Base-by-base conservation (phyloP, 768 basidiomycete genomes). In the Russula sp. region DNA sequence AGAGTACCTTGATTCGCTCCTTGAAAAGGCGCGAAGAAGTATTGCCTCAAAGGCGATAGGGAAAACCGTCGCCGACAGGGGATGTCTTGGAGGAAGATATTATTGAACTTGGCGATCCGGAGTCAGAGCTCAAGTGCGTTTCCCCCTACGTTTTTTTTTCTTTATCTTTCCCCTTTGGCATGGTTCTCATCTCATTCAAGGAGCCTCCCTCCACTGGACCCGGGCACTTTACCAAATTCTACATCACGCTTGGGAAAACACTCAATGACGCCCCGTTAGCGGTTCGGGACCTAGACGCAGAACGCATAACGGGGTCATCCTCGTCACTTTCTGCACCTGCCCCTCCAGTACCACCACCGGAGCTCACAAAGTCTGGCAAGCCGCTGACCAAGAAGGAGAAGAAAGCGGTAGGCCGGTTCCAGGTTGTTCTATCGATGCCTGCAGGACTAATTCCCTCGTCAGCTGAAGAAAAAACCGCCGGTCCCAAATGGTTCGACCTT, bases 401-500 rank as follows among this genome's bases (percentile, higher is more conserved):
- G 74, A 90, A 87, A 75, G 86, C 83, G 67, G 90, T 91, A 69
- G 51, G 81, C 70, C 11, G 51, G 81, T 70, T 5, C 38, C 20
- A 9, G n/a, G 22, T 38, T 65, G 57, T 62, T 22, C 66, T 20
- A n/a, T 18, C 8, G 36, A 60, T 48, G 56, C 59, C 57, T n/a
- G 4, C 22, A 18, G 32, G 38, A 11, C 22, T 46, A 10, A 48
- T 44, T 9, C 48, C 16, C 62, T 52, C 18, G 59, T 50, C n/a
- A 94, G 92, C 71, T 87, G 51, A 86, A 82, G 72, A 81, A 32
- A 80, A 82, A 69, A 94, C 91, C 1, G 83, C 92, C 5, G n/a
- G 93, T 0, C 81, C 85, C 51, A 81, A 83, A 61, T 96, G 93
- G 92, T 94, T 92, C 73, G 90, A 94, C 73, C 80, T 95, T 60